Evolutionary conservation across 2,329 filamentous ascomycete genomes (phyloP).

Genomic region (Phialocephala subalpina): DNA sequence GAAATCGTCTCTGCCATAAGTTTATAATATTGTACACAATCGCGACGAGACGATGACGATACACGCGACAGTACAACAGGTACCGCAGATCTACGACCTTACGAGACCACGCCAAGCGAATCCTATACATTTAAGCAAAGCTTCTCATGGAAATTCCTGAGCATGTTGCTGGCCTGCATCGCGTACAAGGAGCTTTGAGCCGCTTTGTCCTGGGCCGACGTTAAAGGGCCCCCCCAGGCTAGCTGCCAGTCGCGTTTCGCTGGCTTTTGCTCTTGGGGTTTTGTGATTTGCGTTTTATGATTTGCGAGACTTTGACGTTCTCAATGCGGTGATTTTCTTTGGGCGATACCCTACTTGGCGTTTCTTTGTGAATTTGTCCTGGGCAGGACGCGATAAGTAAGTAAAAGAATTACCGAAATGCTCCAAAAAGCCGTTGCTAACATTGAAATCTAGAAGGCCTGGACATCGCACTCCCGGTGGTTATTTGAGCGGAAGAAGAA

Average conservation of each 20-base stretch:
- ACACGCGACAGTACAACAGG: too few species aligned
- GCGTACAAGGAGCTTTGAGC: not conserved
- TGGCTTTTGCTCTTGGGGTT: too few species aligned
- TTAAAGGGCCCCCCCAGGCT: not conserved
- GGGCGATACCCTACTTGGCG: not conserved
- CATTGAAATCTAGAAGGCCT: not conserved
- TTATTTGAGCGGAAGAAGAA: conserved; percentile 23
- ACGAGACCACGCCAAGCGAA: not conserved
- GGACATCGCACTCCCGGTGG: not conserved
- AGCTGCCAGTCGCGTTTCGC: too few species aligned
- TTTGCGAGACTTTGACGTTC: too few species aligned
- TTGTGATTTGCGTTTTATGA: too few species aligned
- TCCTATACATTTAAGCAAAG: not conserved
- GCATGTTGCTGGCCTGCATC: not conserved
- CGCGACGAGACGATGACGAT: not conserved
- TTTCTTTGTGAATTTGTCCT: conserved; percentile 44
- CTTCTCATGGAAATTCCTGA: not conserved
- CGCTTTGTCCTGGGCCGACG: not conserved
- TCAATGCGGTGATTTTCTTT: too few species aligned
- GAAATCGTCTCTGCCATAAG: conserved; percentile 10
- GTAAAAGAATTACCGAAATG: not conserved
- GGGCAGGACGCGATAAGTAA: conserved; percentile 51
- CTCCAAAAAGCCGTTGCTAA: not conserved
- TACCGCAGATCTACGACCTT: not conserved
- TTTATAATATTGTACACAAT: not conserved